A percentile compares a stretch with the other conserved stretches of the same genome.
Evolutionary conservation across 768 basidiomycete genomes (phyloP).

Genomic region (Fibroporia radiculosa): DNA sequence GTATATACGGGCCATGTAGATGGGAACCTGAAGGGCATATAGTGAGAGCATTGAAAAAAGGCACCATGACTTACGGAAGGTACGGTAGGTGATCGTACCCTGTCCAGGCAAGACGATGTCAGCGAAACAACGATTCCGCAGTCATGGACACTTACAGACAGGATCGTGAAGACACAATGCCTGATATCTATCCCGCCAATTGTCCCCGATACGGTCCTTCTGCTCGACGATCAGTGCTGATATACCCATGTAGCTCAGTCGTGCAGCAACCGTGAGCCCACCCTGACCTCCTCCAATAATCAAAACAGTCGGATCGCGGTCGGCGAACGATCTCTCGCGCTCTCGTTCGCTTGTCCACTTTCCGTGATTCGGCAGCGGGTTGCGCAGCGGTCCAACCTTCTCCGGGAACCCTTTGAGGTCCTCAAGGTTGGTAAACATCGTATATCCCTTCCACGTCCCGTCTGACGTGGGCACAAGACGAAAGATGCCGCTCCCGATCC

Average conservation of each 20-base stretch:
- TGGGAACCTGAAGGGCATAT: slow-evolving; percentile 37
- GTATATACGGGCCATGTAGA: slow-evolving; percentile 50
- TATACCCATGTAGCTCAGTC: slow-evolving; percentile 46
- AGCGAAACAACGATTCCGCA: neutral
- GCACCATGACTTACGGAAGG: neutral
- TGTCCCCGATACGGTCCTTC: slow-evolving; percentile 51
- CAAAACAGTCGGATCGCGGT: slow-evolving; percentile 43
- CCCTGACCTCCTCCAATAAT: slow-evolving; percentile 46
- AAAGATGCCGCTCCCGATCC: slow-evolving; percentile 31
- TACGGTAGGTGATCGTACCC: slow-evolving; percentile 32
- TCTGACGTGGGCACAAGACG: slow-evolving; percentile 37
- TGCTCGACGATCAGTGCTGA: slow-evolving; percentile 54
- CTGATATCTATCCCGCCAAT: slow-evolving; percentile 62
- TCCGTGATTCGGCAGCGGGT: slow-evolving; percentile 29
- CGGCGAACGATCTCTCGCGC: slow-evolving; percentile 30
- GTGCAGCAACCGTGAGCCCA: slow-evolving; percentile 50
- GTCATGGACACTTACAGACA: slow-evolving; percentile 40
- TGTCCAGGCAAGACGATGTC: slow-evolving; percentile 10
- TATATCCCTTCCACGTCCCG: slow-evolving; percentile 40
- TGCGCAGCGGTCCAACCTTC: slow-evolving; percentile 26
- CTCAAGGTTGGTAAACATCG: slow-evolving; percentile 46
- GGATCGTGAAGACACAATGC: slow-evolving; percentile 61
- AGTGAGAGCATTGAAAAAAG: neutral
- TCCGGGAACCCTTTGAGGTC: slow-evolving; percentile 39
- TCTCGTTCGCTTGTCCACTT: slow-evolving; percentile 33